Conservation (phyloP, 768 basidiomycete species). For the Leccinellum rugosiceps region DNA sequence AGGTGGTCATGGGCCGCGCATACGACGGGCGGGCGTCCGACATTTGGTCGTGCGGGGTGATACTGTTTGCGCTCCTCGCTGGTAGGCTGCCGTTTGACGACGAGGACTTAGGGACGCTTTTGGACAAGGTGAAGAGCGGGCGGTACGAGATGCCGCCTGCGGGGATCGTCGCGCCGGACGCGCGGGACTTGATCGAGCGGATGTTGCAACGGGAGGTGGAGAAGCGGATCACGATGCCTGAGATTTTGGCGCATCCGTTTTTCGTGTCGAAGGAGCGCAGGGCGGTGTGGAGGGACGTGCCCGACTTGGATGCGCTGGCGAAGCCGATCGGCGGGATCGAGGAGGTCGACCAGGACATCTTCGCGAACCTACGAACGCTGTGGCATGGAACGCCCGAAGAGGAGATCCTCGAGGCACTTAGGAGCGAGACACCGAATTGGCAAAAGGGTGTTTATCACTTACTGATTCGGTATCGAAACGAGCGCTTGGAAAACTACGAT, state of each 20-base stretch:
- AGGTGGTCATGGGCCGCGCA: conserved; percentile 77
- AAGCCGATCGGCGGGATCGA: conserved; percentile 58
- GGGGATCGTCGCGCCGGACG: conserved; percentile 53
- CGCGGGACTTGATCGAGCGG: conserved; percentile 70
- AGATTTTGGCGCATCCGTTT: conserved; percentile 81
- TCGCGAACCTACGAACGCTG: conserved; percentile 86
- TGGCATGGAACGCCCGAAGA: conserved; percentile 81
- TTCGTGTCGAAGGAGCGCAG: conserved; percentile 55
- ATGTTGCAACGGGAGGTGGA: conserved; percentile 80
- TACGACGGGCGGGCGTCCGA: conserved; percentile 89
- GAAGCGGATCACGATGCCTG: conserved; percentile 77
- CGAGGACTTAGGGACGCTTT: conserved; percentile 72
- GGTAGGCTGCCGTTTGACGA: conserved; percentile 93
- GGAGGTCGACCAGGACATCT: conserved; percentile 85
- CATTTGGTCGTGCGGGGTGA: conserved; percentile 96
- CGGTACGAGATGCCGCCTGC: conserved; percentile 69
- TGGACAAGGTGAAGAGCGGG: conserved; percentile 77
- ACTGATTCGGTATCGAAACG: conserved; percentile 78
- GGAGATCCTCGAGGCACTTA: conserved; percentile 67
- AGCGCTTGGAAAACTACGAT: conserved; percentile 69
- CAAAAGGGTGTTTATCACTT: conserved; percentile 96
- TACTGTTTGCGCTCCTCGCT: conserved; percentile 83
- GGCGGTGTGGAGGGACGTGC: conserved; percentile 41
- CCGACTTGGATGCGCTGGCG: conserved; percentile 64
- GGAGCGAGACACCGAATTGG: conserved; percentile 72